A percentile compares a stretch with the other conserved stretches of the same genome.
These are phyloP conservation scores for Sapria himalayana DNA, from an alignment of 345 rosid species.

Conservation along the genomic window DNA sequence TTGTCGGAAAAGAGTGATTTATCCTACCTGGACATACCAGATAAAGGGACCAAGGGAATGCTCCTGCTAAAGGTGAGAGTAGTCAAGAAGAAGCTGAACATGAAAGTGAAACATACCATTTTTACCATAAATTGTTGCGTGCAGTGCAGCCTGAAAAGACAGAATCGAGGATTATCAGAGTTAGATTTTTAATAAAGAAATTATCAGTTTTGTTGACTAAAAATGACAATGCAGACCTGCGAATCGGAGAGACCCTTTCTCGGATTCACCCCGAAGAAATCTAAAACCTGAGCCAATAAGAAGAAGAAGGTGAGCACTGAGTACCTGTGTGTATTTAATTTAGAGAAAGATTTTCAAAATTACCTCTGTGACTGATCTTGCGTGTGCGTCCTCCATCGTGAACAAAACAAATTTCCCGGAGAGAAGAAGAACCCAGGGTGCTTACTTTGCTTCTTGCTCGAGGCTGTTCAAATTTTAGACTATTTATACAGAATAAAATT, in stretches of 20 bases:
- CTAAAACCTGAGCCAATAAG: constrained; percentile 43
- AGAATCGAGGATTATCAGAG: neutral
- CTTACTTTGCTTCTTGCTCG: no score
- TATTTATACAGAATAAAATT: no score
- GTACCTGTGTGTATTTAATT: neutral
- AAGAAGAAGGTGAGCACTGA: neutral
- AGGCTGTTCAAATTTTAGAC: no score
- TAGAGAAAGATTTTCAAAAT: constrained; percentile 5
- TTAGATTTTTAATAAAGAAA: neutral
- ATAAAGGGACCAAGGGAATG: no score
- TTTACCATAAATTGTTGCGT: constrained; percentile 42
- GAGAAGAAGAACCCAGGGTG: no score
- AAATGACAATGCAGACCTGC: constrained; percentile 32
- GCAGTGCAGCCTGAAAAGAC: constrained; percentile 37
- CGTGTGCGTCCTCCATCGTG: constrained; percentile 78
- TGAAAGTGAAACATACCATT: constrained; percentile 67
- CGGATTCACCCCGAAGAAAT: constrained; percentile 67
- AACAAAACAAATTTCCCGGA: no score
- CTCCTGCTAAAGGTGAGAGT: no score
- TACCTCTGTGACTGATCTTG: constrained; percentile 92
- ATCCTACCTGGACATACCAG: no score
- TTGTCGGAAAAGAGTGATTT: no score
- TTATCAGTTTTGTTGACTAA: constrained; percentile 4
- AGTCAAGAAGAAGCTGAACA: no score
- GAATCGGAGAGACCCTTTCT: constrained; percentile 60